Evolutionary conservation across 2,329 filamentous ascomycete genomes (phyloP), one percentile per base, ranked within the genome.

Genomic region (Fusarium heterosporum): DNA sequence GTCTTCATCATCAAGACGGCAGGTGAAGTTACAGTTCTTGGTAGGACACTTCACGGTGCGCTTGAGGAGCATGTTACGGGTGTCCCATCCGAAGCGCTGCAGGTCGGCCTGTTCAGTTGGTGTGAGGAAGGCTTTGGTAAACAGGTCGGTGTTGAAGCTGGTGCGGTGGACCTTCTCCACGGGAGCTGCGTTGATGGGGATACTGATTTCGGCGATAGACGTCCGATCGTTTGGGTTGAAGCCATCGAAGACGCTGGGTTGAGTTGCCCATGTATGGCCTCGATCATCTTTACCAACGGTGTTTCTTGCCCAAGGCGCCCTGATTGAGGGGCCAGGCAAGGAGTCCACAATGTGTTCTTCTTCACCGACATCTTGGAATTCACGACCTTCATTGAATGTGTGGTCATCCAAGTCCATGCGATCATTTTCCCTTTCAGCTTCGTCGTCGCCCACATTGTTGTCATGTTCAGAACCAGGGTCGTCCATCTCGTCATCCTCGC

Each of bases 11-110:
- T 69, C 62, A 5, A 73, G 64, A 6, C 73, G 68, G 57, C 78
- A 81, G 14, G 67, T 70, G n/a, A 74, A 76, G 1, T 69, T 45
- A 54, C 82, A 84, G 26, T 70, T 73, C 4, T 66, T 34, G 41
- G 78, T 81, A 0, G 78, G 79, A 41, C 82, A 85, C n/a, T 68
- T 70, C 22, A 72, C 61, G 2, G 67, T 72, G 11, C 81, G 76
- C 1, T 68, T 69, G 48, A 70, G n/a, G 11, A 53, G 17, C 7
- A 65, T 29, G 26, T 68, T 63, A 2, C 70, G 66, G 7, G 56
- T 14, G 0, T 48, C 8, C 40, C 48, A 56, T 17, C 59, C 28
- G 10, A 26, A 7, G 0, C 3, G 7, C 32, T 82, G 78, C 1
- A 83, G 71, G 6, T 73, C 67, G 3, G 71, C 74, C 48, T 79